Evolutionary conservation across 257 asterid genomes (phyloP).

Genomic region (Lycium ferocissimum): DNA sequence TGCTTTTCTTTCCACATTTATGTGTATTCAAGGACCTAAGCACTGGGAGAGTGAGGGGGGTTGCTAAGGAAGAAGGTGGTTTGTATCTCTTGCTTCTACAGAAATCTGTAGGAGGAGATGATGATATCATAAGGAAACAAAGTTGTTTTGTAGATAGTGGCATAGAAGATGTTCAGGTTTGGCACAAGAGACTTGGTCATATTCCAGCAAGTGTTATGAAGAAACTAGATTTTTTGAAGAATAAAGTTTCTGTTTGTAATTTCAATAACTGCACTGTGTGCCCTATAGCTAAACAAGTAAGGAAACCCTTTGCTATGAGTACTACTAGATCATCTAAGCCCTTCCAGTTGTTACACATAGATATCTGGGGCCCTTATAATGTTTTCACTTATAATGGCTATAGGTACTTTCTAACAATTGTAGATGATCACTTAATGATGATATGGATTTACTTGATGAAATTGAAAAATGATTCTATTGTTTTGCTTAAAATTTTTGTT

Average conservation of each 20-base stretch:
- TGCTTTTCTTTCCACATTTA: background rate
- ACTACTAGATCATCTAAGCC: fast-evolving
- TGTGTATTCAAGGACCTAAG: background rate
- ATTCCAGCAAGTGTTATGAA: too few relatives aligned
- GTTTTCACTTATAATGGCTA: background rate
- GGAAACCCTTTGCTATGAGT: background rate
- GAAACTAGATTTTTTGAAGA: too few relatives aligned
- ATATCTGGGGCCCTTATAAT: background rate
- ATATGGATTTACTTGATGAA: background rate
- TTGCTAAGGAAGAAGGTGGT: background rate
- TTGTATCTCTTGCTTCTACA: too few relatives aligned
- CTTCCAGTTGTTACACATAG: background rate
- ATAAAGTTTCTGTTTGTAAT: background rate
- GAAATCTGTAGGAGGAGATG: too few relatives aligned
- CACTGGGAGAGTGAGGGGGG: background rate
- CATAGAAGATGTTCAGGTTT: background rate
- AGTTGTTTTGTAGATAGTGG: background rate
- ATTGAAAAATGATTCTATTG: background rate
- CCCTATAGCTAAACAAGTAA: background rate
- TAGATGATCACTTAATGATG: background rate
- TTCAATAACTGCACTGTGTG: too few relatives aligned
- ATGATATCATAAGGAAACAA: fast-evolving
- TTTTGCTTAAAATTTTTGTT: background rate
- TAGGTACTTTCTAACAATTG: background rate
- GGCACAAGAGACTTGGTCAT: background rate